Evolutionary conservation across 768 basidiomycete species (phyloP), one percentile per base, ranked within the genome.

Genomic region (Trametopsis cervina): DNA sequence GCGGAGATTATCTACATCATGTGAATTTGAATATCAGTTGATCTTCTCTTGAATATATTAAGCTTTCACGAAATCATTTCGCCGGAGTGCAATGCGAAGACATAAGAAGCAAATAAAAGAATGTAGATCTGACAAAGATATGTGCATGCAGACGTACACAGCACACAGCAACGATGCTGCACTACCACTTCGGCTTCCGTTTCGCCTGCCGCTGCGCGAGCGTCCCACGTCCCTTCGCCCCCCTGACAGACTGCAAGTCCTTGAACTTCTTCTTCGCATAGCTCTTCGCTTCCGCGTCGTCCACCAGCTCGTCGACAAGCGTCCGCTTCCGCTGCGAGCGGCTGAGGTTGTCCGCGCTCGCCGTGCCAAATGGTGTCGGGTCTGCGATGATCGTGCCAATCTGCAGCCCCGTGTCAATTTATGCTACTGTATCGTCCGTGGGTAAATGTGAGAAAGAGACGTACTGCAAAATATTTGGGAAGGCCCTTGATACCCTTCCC

Each of bases 211-310:
- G 86, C 44, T 76, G 74, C 21, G 71, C 73, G n/a, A 85, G 66
- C 0, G 86, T 90, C 44, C 81, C 81, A 54, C 75, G 76, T 6
- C 89, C 89, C 57, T 70, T 80, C 13, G 80, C 80, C 17, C 77
- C 82, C 57, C 83, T 75, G 37, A 80, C 76, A 4, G 64, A 60
- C 66, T 89, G 84, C 40, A 92, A 66, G 44, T 89, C 86, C 52
- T 78, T 77, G 66, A 91, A 93, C 69, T 94, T 94, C 70, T 78
- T 81, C 70, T 93, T 93, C n/a, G 92, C 85, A 61, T 93, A 93
- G 51, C 83, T 75, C 62, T 80, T 81, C 22, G 88, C 78, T 65
- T 92, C 87, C 2, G 88, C 83, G 67, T 94, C 91, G 57, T 88
- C 88, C 43, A 94, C 80, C 27, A 95, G 72, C 58, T 94, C 92